Base-by-base conservation (phyloP, 2,329 filamentous ascomycete species). In the Fusarium sp. region DNA sequence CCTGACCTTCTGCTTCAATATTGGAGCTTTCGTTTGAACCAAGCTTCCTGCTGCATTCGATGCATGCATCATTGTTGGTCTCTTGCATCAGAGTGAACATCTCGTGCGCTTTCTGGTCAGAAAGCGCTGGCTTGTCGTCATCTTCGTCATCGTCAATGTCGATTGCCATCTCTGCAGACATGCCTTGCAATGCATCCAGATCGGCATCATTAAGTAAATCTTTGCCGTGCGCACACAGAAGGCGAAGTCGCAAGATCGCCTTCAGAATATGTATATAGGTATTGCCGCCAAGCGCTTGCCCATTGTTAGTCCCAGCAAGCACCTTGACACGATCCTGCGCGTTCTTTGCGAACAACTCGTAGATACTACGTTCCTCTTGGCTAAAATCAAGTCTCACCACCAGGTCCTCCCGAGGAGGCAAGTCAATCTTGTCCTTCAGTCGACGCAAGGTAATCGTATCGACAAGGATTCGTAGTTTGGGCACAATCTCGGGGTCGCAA, bases 251-350 rank as follows among this genome's bases (percentile, higher is more conserved):
- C 69, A 96, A 86, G 74, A 99, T 97, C 6, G 93, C 92, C 68
- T 96, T 94, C 63, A 99, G 81, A 46, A 99, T 96, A 72, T 97
- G 93, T 46, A 96, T 94, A 75, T 97, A 97, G n/a, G 92, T 91
- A 70, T 91, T 93, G 41, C 94, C 95, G 40, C 91, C 92, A 50
- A 96, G 84, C 65, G 88, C 87, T 66, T 88, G 90, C 52, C 87
- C 87, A 70, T 86, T 81, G 46, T 81, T 84, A 17, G 76, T 74
- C 26, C 72, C 89, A 81, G 75, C 88, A 80, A 97, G 88, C 4
- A 93, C 89, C 63, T 90, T 87, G 71, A 98, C 90, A 73, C 94
- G 90, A 57, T 92, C 90, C 65, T 90, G 87, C 0, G 94, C 94
- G 71, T 96, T 92, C 68, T 87, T 89, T 20, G 92, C 89, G 78